phyloP scores from a whole-genome alignment of 495 filamentous ascomycete genomes.

The Poronia punctata region DNA sequence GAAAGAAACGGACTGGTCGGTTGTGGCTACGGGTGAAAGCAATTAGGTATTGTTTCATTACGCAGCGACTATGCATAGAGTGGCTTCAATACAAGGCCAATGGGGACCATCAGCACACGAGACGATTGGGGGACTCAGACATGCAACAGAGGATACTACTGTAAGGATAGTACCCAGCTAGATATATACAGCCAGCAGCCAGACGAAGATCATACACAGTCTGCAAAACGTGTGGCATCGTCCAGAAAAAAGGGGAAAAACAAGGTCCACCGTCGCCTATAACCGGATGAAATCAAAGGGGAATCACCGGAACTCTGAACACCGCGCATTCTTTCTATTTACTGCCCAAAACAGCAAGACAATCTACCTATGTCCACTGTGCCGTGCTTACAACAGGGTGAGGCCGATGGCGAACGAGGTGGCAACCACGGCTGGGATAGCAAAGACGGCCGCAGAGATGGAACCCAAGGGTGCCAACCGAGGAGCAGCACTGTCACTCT shows the following conservation, averaged over 20 bases:
- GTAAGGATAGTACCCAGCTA: too few relatives aligned
- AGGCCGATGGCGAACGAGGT: slow-evolving; percentile 20
- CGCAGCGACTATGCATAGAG: too few relatives aligned
- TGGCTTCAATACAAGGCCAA: too few relatives aligned
- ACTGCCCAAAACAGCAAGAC: slow-evolving; percentile 4
- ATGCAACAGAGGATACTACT: too few relatives aligned
- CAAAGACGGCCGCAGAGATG: slow-evolving; percentile 17
- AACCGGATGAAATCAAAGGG: slow-evolving; percentile 10
- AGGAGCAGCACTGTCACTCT: slow-evolving; percentile 15
- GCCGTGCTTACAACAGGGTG: slow-evolving; percentile 20
- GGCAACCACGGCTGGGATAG: slow-evolving; percentile 20
- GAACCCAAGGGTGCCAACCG: slow-evolving; percentile 16
- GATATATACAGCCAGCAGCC: slow-evolving; percentile 10
- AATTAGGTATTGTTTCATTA: too few relatives aligned
- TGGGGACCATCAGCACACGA: too few relatives aligned
- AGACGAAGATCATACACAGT: slow-evolving; percentile 6
- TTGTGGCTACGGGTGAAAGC: too few relatives aligned
- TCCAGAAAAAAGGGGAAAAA: slow-evolving; percentile 5
- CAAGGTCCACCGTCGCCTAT: slow-evolving; percentile 4
- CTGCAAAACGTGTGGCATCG: slow-evolving; percentile 4
- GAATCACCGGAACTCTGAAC: slow-evolving; percentile 7
- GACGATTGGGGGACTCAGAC: too few relatives aligned
- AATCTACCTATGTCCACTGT: slow-evolving; percentile 16
- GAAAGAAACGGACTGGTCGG: too few relatives aligned
- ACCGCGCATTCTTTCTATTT: slow-evolving; percentile 6